These are phyloP conservation scores for Fraxinus latifolia DNA, from an alignment of 305 asterid genomes.

Conservation along the genomic window DNA sequence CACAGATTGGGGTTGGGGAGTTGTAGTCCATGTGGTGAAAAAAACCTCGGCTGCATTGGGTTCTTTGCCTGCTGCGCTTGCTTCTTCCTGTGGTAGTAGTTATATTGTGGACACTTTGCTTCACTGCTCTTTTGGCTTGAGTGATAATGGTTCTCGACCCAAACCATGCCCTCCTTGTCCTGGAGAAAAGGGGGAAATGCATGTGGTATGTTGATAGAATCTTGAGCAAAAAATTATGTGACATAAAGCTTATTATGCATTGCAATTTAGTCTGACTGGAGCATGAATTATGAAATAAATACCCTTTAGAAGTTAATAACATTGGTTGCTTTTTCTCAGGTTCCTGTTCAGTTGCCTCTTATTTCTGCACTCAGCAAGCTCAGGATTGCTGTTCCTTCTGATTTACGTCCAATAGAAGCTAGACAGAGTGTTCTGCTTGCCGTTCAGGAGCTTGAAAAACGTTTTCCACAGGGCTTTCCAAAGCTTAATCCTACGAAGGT, in stretches of 20 bases:
- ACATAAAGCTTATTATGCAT: slow-evolving; percentile 1
- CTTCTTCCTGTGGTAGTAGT: slow-evolving; percentile 74
- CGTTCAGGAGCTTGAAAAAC: slow-evolving; percentile 79
- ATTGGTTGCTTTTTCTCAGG: slow-evolving; percentile 46
- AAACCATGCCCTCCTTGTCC: slow-evolving; percentile 87
- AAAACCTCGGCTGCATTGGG: slow-evolving; percentile 55
- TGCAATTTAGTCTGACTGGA: slow-evolving; percentile 10
- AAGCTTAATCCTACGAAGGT: slow-evolving; percentile 93
- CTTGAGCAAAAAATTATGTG: background rate
- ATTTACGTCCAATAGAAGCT: slow-evolving; percentile 83
- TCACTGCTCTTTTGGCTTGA: slow-evolving; percentile 72
- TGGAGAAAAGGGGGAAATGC: slow-evolving; percentile 99
- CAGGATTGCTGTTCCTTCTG: slow-evolving; percentile 79
- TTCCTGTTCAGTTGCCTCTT: slow-evolving; percentile 92
- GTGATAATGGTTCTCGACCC: slow-evolving; percentile 75
- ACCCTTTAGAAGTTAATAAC: slow-evolving; percentile 12
- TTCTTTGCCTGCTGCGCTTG: slow-evolving; percentile 84
- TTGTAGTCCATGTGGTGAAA: slow-evolving; percentile 91
- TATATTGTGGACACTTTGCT: slow-evolving; percentile 88
- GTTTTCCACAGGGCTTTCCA: slow-evolving; percentile 89
- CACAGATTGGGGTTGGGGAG: slow-evolving; percentile 99
- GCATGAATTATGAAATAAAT: slow-evolving; percentile 2
- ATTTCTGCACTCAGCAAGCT: slow-evolving; percentile 87
- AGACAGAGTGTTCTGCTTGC: slow-evolving; percentile 83
- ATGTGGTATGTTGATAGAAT: slow-evolving; percentile 64